Base-by-base conservation (phyloP, 495 filamentous ascomycete genomes). In the Penicillium waksmanii region DNA sequence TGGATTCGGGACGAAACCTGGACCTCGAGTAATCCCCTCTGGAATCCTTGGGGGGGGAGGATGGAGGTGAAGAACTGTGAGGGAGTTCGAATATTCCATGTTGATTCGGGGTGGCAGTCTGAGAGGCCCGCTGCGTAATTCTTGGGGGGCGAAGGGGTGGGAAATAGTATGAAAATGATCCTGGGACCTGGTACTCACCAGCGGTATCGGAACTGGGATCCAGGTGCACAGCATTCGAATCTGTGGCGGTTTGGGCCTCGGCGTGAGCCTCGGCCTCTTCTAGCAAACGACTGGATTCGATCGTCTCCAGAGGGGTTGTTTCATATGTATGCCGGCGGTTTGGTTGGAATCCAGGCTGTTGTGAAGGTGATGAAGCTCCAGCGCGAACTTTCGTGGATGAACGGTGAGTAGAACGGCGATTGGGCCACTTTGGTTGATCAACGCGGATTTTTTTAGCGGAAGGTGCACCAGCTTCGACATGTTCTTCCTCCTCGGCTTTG, bases 211-310 rank as follows among this genome's bases (percentile, higher is more conserved):
- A 9, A 44, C 15, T 19, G 15, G 17, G 17, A 19, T n/a, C 17
- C 9, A 6, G 42, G 2, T 8, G n/a, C 42, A 10, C 17, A 17
- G 42, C 8, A 13, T 44, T 44, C 5, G 42, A 44, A 17, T 44
- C 17, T 44, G n/a, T n/a, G 42, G 42, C 3, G 42, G n/a, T 44
- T n/a, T 44, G 42, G 7, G 36, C 12, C 36, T 38, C 36, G 36
- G 4, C 4, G 11, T 38, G 12, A n/a, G 44, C 53, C 8, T 50
- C 52, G 3, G 36, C 36, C 9, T 51, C 53, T 23, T 19, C n/a
- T 12, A 56, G 3, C 48, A 56, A 33, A 27, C 40, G 34, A 44
- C 53, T 61, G 18, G 58, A 61, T 5, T 61, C 58, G 15, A 61
- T 56, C 5, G 58, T 46, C 11, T 53, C 51, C 19, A 61, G 40